phyloP scores from a whole-genome alignment of 805 yeast genomes.

The Zygosaccharomyces bisporus region DNA sequence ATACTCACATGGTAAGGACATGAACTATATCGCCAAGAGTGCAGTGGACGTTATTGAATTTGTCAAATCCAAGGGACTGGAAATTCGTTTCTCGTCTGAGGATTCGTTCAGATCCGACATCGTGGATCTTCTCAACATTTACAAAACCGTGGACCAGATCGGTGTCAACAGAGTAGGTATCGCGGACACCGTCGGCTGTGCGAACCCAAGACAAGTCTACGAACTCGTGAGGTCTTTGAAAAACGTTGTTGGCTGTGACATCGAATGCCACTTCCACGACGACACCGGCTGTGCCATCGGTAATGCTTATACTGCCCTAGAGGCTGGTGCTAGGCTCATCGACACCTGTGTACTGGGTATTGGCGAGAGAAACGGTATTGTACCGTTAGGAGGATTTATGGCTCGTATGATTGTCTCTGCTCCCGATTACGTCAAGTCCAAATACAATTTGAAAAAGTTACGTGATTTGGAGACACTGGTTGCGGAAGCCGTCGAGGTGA shows the following conservation, averaged over 20 bases:
- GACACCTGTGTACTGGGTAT: constrained; percentile 97
- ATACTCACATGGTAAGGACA: constrained; percentile 96
- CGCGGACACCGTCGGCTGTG: constrained; percentile 99
- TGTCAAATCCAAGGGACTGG: constrained; percentile 94
- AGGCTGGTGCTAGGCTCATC: constrained; percentile 92
- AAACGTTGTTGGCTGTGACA: constrained; percentile 92
- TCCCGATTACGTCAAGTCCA: constrained; percentile 89
- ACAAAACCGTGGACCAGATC: constrained; percentile 92
- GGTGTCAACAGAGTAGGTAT: constrained; percentile 99
- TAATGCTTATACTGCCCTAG: constrained; percentile 95
- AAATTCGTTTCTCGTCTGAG: constrained; percentile 93
- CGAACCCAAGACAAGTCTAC: constrained; percentile 98
- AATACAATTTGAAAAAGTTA: constrained; percentile 91
- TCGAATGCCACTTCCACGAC: constrained; percentile 97
- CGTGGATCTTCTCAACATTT: constrained; percentile 90
- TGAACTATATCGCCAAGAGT: constrained; percentile 93
- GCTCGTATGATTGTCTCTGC: constrained; percentile 99
- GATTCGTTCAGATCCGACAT: constrained; percentile 96
- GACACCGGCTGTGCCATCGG: constrained; percentile 99
- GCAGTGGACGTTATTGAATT: constrained; percentile 96
- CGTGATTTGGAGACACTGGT: constrained; percentile 94
- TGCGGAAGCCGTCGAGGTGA: constrained; percentile 95
- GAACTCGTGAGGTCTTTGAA: constrained; percentile 91
- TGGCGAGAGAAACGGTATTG: constrained; percentile 98
- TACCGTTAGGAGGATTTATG: constrained; percentile 96